These are phyloP conservation scores for Globisporangium solare DNA, from an alignment of 352 stramenopile genomes.

Conservation along the genomic window DNA sequence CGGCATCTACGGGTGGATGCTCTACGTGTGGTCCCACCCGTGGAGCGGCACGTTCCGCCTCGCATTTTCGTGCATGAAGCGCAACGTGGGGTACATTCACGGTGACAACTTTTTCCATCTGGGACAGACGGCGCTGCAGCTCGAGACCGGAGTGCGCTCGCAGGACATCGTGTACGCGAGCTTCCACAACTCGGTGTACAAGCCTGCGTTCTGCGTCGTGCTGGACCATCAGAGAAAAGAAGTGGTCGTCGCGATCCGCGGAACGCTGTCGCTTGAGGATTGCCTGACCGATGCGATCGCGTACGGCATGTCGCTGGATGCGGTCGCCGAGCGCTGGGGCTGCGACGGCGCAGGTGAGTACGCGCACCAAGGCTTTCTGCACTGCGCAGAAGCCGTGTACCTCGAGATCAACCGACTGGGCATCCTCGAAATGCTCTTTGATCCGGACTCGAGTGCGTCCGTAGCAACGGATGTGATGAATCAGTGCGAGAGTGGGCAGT, in stretches of 20 bases:
- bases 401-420: conserved; percentile 66
- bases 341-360: conserved; percentile 71
- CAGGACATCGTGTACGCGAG: conserved; percentile 82
- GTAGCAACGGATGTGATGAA: conserved; percentile 58
- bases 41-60: conserved; percentile 77
- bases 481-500: conserved; percentile 49
- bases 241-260: conserved; percentile 79
- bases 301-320: conserved; percentile 73
- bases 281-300: conserved; percentile 84
- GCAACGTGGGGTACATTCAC: conserved; percentile 57
- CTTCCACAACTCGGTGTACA: conserved; percentile 79
- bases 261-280: conserved; percentile 84
- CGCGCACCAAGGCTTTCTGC: conserved; percentile 80
- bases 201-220: conserved; percentile 75
- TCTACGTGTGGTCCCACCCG: conserved; percentile 87
- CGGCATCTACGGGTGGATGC: conserved; percentile 88
- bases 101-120: conserved; percentile 85
- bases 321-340: conserved; percentile 52
- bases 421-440: conserved; percentile 84
- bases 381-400: conserved; percentile 70
- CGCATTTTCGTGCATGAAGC: conserved; percentile 73
- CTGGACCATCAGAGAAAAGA: conserved; percentile 68
- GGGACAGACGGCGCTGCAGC: conserved; percentile 71
- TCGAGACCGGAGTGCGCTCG: conserved; percentile 56
- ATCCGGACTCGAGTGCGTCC: conserved; percentile 40